Base-by-base conservation (phyloP, 805 yeast genomes). In the Pichia insulana region DNA sequence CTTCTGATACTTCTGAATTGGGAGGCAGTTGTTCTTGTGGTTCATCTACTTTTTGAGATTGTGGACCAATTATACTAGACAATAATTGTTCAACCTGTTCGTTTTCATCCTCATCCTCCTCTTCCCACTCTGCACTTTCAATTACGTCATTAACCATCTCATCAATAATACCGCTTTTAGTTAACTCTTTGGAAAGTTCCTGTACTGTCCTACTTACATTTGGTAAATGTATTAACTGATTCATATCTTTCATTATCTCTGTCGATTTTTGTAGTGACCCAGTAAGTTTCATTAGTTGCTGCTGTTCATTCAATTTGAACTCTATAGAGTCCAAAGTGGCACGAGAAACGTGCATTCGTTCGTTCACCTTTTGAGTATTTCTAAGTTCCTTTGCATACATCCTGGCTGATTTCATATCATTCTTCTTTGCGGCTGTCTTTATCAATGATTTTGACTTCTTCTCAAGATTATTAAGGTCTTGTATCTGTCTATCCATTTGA, bases 61-160 rank as follows among this genome's bases (percentile, higher is more conserved):
- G 36, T 17, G 25, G 42, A 61, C 70, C 58, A 58, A 13, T 73
- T 61, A 54, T 69, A 63, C 46, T 67, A 17, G 68, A 63, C 34
- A 79, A 62, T 19, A 86, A 76, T 58, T 76, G 74, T 46, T 82
- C 76, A 17, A 86, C 80, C 33, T 45, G 47, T 17, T 72, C 75
- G 34, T 70, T 76, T 26, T 79, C 81, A 42, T 83, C 90, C 34
- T 69, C 70, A 34, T 75, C 70, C 45, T 78, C 84, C 16, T 74
- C 82, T 37, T 73, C 81, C 26, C 80, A 86, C 17, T 73, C 80
- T 44, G 76, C 63, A 39, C 69, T 63, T 46, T 89, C 97, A 46
- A 90, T 69, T 48, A 85, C 78, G 57, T 92, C 99, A 44, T 84
- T 87, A 58, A 89, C 80, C 97, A 92, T 92, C 58, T 92, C 98